Evolutionary conservation across 306 rosid genomes (phyloP).

Genomic region (Rubus parviflorus): DNA sequence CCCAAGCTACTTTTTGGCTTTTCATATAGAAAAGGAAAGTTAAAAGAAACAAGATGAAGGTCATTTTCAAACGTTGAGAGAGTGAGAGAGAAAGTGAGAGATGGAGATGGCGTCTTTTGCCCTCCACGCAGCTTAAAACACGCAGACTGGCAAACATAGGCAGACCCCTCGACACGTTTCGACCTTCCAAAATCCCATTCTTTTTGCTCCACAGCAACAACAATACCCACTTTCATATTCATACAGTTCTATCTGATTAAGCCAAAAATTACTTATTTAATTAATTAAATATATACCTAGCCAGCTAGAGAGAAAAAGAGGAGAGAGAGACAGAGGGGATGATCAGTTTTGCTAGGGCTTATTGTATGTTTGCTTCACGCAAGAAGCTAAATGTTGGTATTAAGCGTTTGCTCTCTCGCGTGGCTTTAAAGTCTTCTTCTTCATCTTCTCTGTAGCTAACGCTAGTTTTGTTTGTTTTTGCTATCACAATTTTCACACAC

Average conservation of each 20-base stretch:
- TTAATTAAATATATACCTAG: not conserved
- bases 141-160: constrained; percentile 65
- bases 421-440: constrained; percentile 82
- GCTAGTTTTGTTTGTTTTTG: constrained; percentile 7
- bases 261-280: not conserved
- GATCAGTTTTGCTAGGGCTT: constrained; percentile 39
- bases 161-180: constrained; percentile 57
- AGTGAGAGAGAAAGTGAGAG: constrained; percentile 24
- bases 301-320: not conserved
- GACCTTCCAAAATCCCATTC: constrained; percentile 37
- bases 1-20: constrained; percentile 27
- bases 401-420: constrained; percentile 80
- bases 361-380: constrained; percentile 99
- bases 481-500: constrained; percentile 11
- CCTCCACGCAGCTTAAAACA: constrained; percentile 92
- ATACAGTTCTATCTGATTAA: constrained; percentile 6
- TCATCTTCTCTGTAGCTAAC: not conserved
- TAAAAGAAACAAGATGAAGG: constrained; percentile 22
- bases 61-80: constrained; percentile 58
- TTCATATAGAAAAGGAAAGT: constrained; percentile 31
- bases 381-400: constrained; percentile 66
- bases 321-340: constrained; percentile 3
- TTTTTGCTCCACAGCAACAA: constrained; percentile 14
- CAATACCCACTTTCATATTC: constrained; percentile 14
- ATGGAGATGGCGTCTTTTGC: constrained; percentile 81